A percentile compares a stretch with the other conserved stretches of the same genome.
These are phyloP conservation scores for Pseudogymnoascus sp. DNA, from an alignment of 2,329 filamentous ascomycete species.

Conservation along the genomic window DNA sequence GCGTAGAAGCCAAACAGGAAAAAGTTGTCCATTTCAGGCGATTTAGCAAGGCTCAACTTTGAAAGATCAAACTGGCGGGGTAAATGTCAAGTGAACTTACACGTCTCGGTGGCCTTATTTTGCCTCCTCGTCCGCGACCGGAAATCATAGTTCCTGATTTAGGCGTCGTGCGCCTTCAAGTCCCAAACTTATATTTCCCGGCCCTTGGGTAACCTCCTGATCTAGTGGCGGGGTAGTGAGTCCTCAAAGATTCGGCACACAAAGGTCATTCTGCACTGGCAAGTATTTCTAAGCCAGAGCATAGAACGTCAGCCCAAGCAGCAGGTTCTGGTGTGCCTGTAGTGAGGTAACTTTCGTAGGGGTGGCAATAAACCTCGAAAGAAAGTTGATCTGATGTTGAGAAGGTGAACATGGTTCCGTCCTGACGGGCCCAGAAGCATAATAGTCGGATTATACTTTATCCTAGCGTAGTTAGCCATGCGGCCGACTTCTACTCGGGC, in stretches of 20 bases:
- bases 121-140: conserved; percentile 42
- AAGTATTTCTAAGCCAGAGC: neutral
- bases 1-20: too few species aligned
- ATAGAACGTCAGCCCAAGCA: neutral
- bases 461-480: neutral
- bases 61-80: neutral
- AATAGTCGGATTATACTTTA: conserved; percentile 1
- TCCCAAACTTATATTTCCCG: neutral
- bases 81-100: conserved; percentile 39
- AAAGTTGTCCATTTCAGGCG: neutral
- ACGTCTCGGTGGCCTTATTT: conserved; percentile 59
- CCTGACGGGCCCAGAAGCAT: neutral
- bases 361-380: neutral
- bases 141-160: conserved; percentile 36
- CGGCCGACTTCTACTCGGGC: neutral
- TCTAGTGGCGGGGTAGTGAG: neutral
- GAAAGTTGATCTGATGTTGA: neutral
- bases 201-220: neutral
- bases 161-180: neutral
- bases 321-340: neutral
- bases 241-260: neutral
- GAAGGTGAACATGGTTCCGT: neutral
- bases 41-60: neutral
- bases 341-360: neutral
- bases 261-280: neutral